Percentiles rank a stretch among this genome's conserved stretches.
phyloP scores from a whole-genome alignment of 805 yeast species.

The Kodamaea neixiangensis region DNA sequence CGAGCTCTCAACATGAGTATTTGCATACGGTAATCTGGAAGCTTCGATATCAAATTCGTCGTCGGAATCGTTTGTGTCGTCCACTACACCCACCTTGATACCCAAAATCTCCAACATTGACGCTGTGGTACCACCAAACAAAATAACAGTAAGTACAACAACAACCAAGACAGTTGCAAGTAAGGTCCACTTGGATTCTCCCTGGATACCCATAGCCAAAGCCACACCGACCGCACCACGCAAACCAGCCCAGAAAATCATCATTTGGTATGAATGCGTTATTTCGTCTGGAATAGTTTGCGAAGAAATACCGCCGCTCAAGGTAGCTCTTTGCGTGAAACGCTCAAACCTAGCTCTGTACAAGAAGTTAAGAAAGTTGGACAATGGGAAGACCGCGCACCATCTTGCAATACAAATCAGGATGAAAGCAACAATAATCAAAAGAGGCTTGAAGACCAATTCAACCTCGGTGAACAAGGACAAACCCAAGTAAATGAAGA shows the following conservation, averaged over 20 bases:
- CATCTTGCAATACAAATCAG: conserved; percentile 95
- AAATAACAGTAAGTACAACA: conserved; percentile 91
- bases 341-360: conserved; percentile 57
- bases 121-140: conserved; percentile 98
- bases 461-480: conserved; percentile 96
- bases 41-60: conserved; percentile 96
- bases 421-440: conserved; percentile 85
- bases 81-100: conserved; percentile 87
- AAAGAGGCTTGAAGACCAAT: conserved; percentile 87
- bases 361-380: conserved; percentile 79
- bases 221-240: conserved; percentile 99
- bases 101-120: conserved; percentile 95
- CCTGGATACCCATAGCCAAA: conserved; percentile 94
- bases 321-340: conserved; percentile 27
- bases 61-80: conserved; percentile 72
- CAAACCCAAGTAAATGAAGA: conserved; percentile 90
- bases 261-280: conserved; percentile 93
- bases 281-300: conserved; percentile 75
- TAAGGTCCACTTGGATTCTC: conserved; percentile 84
- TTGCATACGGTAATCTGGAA: conserved; percentile 39
- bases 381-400: conserved; percentile 96
- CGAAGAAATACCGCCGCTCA: conserved; percentile 42
- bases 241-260: conserved; percentile 99
- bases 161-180: conserved; percentile 95
- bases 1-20: conserved; percentile 13